phyloP scores from a whole-genome alignment of 768 basidiomycete species.

The Lentinula guzmanii region DNA sequence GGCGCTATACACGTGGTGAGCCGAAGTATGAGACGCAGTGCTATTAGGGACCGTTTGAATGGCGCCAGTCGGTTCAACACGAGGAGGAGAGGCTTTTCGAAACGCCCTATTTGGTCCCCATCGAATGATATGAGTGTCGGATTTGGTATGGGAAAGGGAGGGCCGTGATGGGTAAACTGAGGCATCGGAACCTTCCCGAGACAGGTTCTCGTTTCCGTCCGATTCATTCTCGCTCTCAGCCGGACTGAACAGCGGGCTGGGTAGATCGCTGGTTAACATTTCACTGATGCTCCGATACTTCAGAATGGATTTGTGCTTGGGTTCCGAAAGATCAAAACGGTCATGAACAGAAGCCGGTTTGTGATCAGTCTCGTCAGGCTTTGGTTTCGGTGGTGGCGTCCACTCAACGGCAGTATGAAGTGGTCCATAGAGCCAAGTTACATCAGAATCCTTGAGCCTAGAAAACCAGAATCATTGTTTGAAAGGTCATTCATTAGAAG shows the following conservation, averaged over 20 bases:
- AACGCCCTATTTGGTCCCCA: slow-evolving; percentile 41
- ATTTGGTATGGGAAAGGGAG: slow-evolving; percentile 73
- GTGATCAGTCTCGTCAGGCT: slow-evolving; percentile 29
- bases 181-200: slow-evolving; percentile 1
- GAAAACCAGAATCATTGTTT: not conserved
- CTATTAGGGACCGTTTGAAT: slow-evolving; percentile 5
- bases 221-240: slow-evolving; percentile 50
- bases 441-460: slow-evolving; percentile 99
- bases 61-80: slow-evolving; percentile 37
- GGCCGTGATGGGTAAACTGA: slow-evolving; percentile 37
- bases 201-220: slow-evolving; percentile 19
- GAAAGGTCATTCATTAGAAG: slow-evolving; percentile 7
- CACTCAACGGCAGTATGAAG: slow-evolving; percentile 91
- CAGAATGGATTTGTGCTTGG: slow-evolving; percentile 77
- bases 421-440: slow-evolving; percentile 98
- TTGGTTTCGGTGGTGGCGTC: slow-evolving; percentile 58
- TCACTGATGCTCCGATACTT: slow-evolving; percentile 93
- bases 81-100: slow-evolving; percentile 63
- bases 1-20: slow-evolving; percentile 7
- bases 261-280: slow-evolving; percentile 73
- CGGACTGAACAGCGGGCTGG: slow-evolving; percentile 45
- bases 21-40: not conserved
- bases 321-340: slow-evolving; percentile 42
- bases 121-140: slow-evolving; percentile 74
- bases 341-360: slow-evolving; percentile 40